Percentiles rank a stretch among this genome's conserved stretches.
These are phyloP conservation scores for Vanilla planifolia DNA, from an alignment of 106 monocot genomes.

Conservation along the genomic window DNA sequence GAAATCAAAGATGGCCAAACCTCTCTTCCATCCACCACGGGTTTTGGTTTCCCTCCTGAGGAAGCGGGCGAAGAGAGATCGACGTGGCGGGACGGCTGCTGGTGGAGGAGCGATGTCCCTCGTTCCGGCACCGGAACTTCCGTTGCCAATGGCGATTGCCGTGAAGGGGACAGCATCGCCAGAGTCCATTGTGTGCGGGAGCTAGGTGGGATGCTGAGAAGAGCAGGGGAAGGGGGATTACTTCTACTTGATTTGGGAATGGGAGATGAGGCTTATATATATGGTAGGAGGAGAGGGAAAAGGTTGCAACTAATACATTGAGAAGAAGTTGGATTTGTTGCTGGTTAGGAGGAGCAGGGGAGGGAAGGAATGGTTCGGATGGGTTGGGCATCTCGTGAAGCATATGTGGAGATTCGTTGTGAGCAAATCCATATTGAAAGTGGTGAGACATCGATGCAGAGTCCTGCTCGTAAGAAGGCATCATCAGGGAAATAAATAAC, in stretches of 20 bases:
- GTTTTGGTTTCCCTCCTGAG: background rate
- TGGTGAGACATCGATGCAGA: too few species aligned
- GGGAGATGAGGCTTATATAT: background rate
- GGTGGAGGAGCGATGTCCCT: background rate
- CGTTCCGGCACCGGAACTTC: background rate
- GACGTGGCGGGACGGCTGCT: background rate
- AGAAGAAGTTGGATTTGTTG: background rate
- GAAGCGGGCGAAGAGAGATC: constrained; percentile 1
- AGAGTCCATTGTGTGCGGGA: background rate
- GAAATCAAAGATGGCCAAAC: constrained; percentile 4
- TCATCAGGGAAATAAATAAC: too few species aligned
- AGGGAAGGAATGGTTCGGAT: constrained; percentile 1
- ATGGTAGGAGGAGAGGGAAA: background rate
- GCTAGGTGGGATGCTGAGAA: background rate
- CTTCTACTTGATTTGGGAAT: too few species aligned
- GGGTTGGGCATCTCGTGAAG: constrained; percentile 9
- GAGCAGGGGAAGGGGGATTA: too few species aligned
- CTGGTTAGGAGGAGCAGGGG: background rate
- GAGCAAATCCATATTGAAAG: constrained; percentile 7
- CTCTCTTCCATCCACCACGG: constrained; percentile 4
- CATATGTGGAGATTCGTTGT: constrained; percentile 5
- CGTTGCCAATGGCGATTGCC: constrained; percentile 2
- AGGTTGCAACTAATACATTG: background rate
- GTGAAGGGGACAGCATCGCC: constrained; percentile 8
- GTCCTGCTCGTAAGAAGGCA: too few species aligned